A percentile compares a stretch with the other conserved stretches of the same genome.
phyloP scores from a whole-genome alignment of 2,329 filamentous ascomycete species.

The Paracamarosporium sp. region DNA sequence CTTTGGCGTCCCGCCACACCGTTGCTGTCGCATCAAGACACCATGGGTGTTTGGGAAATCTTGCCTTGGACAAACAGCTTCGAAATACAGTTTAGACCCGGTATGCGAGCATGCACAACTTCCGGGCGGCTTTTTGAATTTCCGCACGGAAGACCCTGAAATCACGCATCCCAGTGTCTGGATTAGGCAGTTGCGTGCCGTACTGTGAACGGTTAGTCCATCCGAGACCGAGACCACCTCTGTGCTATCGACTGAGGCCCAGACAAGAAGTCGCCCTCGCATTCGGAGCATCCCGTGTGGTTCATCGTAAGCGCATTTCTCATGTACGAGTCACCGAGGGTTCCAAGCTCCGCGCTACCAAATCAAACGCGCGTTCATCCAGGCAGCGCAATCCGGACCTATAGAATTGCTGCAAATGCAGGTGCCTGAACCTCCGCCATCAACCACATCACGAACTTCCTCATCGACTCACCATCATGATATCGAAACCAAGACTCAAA shows the following conservation, averaged over 20 bases:
- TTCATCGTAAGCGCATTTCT: conserved; percentile 27
- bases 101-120: not conserved
- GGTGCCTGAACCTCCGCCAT: conserved; percentile 25
- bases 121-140: not conserved
- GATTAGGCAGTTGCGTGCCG: conserved; percentile 11
- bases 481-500: not conserved
- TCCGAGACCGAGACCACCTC: not conserved
- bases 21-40: conserved; percentile 27
- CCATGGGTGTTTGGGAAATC: conserved; percentile 5
- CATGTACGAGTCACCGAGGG: conserved; percentile 18
- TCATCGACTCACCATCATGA: not conserved
- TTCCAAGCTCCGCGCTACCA: not conserved
- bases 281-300: conserved; percentile 1
- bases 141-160: not conserved
- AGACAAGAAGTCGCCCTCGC: not conserved
- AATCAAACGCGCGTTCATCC: conserved; percentile 23
- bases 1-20: conserved; percentile 25
- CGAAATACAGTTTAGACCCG: not conserved
- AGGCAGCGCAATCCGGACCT: conserved; percentile 38
- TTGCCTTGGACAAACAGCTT: conserved; percentile 1
- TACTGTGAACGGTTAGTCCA: not conserved
- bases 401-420: conserved; percentile 25
- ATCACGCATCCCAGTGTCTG: not conserved
- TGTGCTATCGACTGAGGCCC: not conserved
- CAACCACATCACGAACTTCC: not conserved